Base-by-base conservation (phyloP, 495 filamentous ascomycete genomes). In the Ascobolus immersus region DNA sequence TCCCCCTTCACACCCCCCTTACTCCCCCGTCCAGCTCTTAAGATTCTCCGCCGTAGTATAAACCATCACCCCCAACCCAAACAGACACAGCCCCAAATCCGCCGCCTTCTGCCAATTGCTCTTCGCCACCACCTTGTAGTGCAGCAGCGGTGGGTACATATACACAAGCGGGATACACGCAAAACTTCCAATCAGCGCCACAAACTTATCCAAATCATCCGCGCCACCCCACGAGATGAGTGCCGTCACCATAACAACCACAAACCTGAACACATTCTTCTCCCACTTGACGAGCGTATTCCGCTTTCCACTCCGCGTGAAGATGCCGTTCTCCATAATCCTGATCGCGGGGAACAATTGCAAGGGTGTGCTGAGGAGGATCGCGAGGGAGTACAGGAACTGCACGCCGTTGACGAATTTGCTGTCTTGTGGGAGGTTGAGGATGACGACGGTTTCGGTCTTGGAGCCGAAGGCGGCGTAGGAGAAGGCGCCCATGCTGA, bases 201-300 rank as follows among this genome's bases (percentile, higher is more conserved):
- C 86, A 49, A 96, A 94, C 52, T 93, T 93, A 55, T 96, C 86
- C 35, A 96, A 59, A 56, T 93, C 73, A 41, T 77, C 75, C 3
- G 86, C 81, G 34, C 86, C 86, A 37, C 68, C 67, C 81, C 81
- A 94, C 1, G 81, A 81, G 40, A 93, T 71, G 25, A 75, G 44
- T 2, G 81, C 76, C 47, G 82, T 93, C 21, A 81, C 47, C 41
- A 75, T 63, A 34, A 94, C 86, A 25, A 92, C 65, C 44, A 81
- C 68, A 56, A 93, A 94, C 21, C 86, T 73, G 59, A 86, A 94
- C 34, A 70, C 58, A 43, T 96, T 96, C 69, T 96, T 96, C 62
- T 89, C 72, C 84, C 84, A 93, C 56, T 96, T 96, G 59, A 94
- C 90, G 34, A 68, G 73, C 1, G 75, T 76, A 52, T 93, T 91